Conservation (phyloP, 2,329 filamentous ascomycete genomes). For the Trichoderma afroharzianum region DNA sequence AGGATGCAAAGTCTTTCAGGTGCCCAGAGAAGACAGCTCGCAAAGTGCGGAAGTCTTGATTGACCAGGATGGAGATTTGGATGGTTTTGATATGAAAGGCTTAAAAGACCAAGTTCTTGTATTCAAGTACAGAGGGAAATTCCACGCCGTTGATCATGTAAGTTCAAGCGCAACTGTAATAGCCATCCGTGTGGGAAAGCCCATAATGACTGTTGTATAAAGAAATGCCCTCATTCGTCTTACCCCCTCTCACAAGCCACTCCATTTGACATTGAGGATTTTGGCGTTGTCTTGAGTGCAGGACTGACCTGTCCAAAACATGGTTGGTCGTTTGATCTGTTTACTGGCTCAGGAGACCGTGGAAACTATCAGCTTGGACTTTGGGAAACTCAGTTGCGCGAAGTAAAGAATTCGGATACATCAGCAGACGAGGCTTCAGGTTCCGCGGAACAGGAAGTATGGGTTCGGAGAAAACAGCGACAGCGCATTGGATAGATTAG, state of each 20-base stretch:
- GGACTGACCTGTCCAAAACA: slow-evolving; percentile 67
- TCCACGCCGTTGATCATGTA: slow-evolving; percentile 68
- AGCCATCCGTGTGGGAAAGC: not conserved
- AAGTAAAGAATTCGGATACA: slow-evolving; percentile 1
- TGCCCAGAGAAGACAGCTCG: slow-evolving; percentile 39
- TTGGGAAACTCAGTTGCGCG: slow-evolving; percentile 60
- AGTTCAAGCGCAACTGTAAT: slow-evolving; percentile 25
- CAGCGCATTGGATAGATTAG: slow-evolving; percentile 21
- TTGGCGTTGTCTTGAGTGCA: slow-evolving; percentile 59
- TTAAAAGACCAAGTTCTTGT: slow-evolving; percentile 61
- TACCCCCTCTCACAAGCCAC: slow-evolving; percentile 61
- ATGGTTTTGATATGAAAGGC: slow-evolving; percentile 29
- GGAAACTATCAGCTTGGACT: slow-evolving; percentile 58
- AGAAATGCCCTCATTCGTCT: slow-evolving; percentile 66
- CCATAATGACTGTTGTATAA: not conserved
- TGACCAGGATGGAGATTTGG: slow-evolving; percentile 30
- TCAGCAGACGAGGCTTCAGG: not conserved
- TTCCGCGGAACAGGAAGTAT: slow-evolving; percentile 34
- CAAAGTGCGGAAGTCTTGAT: slow-evolving; percentile 37
- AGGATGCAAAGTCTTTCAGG: slow-evolving; percentile 58
- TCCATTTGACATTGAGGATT: slow-evolving; percentile 70
- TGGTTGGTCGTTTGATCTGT: slow-evolving; percentile 67
- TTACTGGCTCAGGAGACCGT: slow-evolving; percentile 59
- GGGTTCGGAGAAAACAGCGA: slow-evolving; percentile 42
- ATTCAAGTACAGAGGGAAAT: slow-evolving; percentile 58